phyloP scores from a whole-genome alignment of 2,329 filamentous ascomycete species.

The Aspergillus aculeatus region DNA sequence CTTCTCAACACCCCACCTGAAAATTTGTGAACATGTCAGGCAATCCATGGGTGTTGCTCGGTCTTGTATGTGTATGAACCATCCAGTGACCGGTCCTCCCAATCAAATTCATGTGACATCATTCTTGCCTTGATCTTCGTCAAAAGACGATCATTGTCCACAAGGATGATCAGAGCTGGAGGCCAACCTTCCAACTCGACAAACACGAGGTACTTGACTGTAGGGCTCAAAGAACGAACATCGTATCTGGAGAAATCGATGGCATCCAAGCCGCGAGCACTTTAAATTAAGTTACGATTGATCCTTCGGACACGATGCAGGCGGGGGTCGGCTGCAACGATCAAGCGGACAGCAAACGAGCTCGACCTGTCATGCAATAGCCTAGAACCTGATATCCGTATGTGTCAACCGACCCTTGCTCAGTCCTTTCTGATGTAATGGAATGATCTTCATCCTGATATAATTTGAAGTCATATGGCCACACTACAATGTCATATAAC shows the following conservation, averaged over 20 bases:
- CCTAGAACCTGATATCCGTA: conserved; percentile 2
- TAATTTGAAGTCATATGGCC: conserved; percentile 4
- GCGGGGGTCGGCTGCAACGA: neutral
- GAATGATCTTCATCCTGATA: neutral
- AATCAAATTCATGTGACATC: conserved; percentile 1
- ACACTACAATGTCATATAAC: neutral
- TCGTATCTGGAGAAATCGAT: neutral
- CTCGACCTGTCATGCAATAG: conserved; percentile 8
- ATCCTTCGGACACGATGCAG: neutral
- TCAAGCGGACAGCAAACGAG: neutral
- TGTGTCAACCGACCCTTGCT: neutral
- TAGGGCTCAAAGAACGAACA: neutral
- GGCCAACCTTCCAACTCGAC: neutral
- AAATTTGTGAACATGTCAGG: neutral
- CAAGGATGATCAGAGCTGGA: neutral
- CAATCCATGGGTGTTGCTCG: neutral
- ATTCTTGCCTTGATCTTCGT: conserved; percentile 1
- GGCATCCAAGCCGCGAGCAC: neutral
- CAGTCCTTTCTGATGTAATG: conserved; percentile 6
- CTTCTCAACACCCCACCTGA: neutral
- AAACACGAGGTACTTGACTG: neutral
- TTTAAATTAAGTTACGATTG: neutral
- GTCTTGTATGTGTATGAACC: neutral
- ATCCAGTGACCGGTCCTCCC: neutral
- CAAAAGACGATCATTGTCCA: neutral